Evolutionary conservation across 257 asterid genomes (phyloP), one percentile per base, ranked within the genome.

Genomic region (Rauvolfia tetraphylla): DNA sequence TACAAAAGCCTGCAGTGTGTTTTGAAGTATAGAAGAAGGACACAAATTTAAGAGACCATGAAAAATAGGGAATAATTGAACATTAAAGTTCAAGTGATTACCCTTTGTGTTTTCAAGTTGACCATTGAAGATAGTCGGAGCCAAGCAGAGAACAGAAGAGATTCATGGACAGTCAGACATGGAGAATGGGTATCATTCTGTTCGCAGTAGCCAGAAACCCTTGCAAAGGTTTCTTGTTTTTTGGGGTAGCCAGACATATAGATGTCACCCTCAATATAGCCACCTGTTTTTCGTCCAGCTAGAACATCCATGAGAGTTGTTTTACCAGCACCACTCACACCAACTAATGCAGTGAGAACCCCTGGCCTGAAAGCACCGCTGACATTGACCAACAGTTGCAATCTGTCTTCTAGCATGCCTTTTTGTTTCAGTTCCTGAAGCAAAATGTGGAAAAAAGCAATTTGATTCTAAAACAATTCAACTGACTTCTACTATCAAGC

Each of bases 291-390:
- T 84, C 98, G 84, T 67, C 98, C 98, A 25, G 98, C 93, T 75
- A 93, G 84, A 75, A 93, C 98, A 83, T 93, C 98, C 98, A 93
- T 93, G 53, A 93, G 97, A 51, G 98, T 93, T 73, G 98, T 93
- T 83, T 93, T 93, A 49, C 98, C 98, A 38, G 98, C 98, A 78
- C 98, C 98, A 83, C 97, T 93, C 34, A 88, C 92, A 75, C 98
- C 98, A 76, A 93, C 97, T 82, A 92, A 84, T 81, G 98, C 98
- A 61, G 98, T 93, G 59, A 93, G 97, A 80, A 93, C 91, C 68
- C 97, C 96, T n/a, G 98, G 97, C 78, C 92, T 90, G 82, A 93
- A 92, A 79, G 97, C 93, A 76, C 98, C 98, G 31, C 97, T 90
- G 70, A 93, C 87, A 81, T 90, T 88, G 74, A 82, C 88, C 89